Percentiles rank a stretch among this genome's conserved stretches.
These are phyloP conservation scores for Salix suchowensis DNA, from an alignment of 345 rosid species.

Conservation along the genomic window DNA sequence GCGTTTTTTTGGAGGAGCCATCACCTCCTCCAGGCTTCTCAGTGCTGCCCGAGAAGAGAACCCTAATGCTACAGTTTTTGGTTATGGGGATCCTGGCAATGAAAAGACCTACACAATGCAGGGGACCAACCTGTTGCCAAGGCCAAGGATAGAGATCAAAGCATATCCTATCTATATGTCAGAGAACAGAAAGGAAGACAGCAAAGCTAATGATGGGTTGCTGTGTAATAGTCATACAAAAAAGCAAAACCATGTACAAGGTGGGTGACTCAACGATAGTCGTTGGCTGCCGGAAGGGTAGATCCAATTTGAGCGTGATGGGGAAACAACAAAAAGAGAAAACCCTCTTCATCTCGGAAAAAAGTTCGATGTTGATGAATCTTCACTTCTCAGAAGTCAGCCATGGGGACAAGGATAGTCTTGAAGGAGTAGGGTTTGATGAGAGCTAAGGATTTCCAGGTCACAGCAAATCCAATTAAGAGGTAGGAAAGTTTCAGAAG, in stretches of 20 bases:
- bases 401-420: too few relatives aligned
- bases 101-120: conserved; percentile 96
- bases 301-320: conserved; percentile 73
- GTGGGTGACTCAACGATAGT: conserved; percentile 56
- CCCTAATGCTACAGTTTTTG: conserved; percentile 76
- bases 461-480: too few relatives aligned
- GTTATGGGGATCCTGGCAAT: conserved; percentile 94
- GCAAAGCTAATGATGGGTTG: conserved; percentile 72
- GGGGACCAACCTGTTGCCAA: conserved; percentile 63
- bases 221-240: conserved; percentile 66
- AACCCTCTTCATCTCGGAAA: too few relatives aligned
- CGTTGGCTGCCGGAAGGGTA: conserved; percentile 95
- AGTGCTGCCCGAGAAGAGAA: conserved; percentile 61
- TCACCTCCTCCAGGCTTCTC: conserved; percentile 66
- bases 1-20: conserved; percentile 67
- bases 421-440: too few relatives aligned
- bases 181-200: conserved; percentile 37
- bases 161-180: conserved; percentile 45
- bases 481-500: too few relatives aligned
- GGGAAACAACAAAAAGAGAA: conserved; percentile 10
- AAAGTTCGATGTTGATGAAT: too few relatives aligned
- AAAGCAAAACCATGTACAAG: conserved; percentile 25
- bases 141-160: neutral
- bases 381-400: too few relatives aligned
- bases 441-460: too few relatives aligned